phyloP scores from a whole-genome alignment of 768 basidiomycete genomes.

The Podaxis sp. region DNA sequence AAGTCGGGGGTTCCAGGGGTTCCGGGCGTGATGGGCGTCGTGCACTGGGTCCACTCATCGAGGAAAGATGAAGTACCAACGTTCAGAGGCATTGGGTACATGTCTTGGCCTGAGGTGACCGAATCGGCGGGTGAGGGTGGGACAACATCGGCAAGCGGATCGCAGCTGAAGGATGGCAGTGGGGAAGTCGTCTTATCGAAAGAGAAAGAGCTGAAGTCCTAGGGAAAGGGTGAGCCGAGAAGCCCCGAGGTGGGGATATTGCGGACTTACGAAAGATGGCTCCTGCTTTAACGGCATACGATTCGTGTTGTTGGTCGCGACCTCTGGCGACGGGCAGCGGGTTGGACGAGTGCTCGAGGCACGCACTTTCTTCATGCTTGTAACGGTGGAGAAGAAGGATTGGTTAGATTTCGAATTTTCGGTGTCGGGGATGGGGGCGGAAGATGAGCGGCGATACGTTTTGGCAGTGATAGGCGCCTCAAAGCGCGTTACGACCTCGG shows the following conservation, averaged over 20 bases:
- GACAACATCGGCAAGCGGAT: conserved; percentile 26
- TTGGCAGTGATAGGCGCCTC: conserved; percentile 77
- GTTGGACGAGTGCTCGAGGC: conserved; percentile 40
- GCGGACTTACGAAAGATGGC: conserved; percentile 48
- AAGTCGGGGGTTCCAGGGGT: conserved; percentile 44
- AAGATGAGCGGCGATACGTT: conserved; percentile 66
- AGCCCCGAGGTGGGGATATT: conserved; percentile 8
- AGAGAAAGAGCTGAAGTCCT: conserved; percentile 47
- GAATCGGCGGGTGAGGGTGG: conserved; percentile 22
- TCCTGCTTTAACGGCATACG: conserved; percentile 37
- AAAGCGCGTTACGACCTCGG: conserved; percentile 71
- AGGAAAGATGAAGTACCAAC: conserved; percentile 33
- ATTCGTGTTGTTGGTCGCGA: conserved; percentile 22
- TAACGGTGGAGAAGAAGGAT: conserved; percentile 28
- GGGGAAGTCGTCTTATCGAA: conserved; percentile 39
- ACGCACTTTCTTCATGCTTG: conserved; percentile 26
- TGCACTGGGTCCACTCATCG: conserved; percentile 42
- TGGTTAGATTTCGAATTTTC: conserved; percentile 29
- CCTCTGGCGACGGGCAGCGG: conserved; percentile 25
- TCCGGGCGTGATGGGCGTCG: conserved; percentile 42
- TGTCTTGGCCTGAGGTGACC: conserved; percentile 16
- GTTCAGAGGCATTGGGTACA: conserved; percentile 26
- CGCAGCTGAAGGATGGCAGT: conserved; percentile 26
- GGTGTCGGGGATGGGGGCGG: conserved; percentile 48
- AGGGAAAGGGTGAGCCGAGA: conserved; percentile 2